phyloP scores from a whole-genome alignment of 345 rosid genomes.

The Arabidopsis thaliana region TAIR10.1 NC_003075.7:15588501-15589000 shows the following conservation, averaged over 20 bases:
- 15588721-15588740: background rate
- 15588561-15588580: background rate
- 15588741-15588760: background rate
- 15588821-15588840: background rate
- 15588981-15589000: background rate
- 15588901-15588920: background rate
- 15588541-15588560: background rate
- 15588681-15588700: background rate
- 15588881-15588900: background rate
- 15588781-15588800: background rate
- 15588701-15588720: background rate
- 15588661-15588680: background rate
- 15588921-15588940: background rate
- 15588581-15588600: background rate
- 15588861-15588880: background rate
- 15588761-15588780: background rate
- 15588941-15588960: slow-evolving; percentile 13
- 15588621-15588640: no score
- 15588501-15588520: background rate
- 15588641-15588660: background rate
- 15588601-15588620: background rate
- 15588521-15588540: background rate
- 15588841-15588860: background rate
- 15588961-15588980: slow-evolving; percentile 3
- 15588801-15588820: background rate